Evolutionary conservation across 1,139 yeast species (phyloP).

Genomic region (Nakaseomyces glabratus): DNA sequence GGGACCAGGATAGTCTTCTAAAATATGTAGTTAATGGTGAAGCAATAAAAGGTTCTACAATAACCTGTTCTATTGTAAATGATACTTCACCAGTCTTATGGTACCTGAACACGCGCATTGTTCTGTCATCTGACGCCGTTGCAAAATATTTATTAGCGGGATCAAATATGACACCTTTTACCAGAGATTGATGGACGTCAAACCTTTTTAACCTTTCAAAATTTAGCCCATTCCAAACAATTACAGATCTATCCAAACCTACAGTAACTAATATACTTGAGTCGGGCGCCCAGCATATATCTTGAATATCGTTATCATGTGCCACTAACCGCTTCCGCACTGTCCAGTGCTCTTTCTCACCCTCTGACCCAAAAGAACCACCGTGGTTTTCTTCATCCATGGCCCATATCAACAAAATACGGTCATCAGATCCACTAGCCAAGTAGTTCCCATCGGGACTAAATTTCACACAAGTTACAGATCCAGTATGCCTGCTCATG

Average conservation of each 20-base stretch:
- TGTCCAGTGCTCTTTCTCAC: constrained; percentile 85
- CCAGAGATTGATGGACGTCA: constrained; percentile 90
- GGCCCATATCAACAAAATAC: constrained; percentile 87
- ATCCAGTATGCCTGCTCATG: constrained; percentile 84
- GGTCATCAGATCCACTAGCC: constrained; percentile 94
- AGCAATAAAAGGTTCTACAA: constrained; percentile 73
- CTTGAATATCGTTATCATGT: constrained; percentile 95
- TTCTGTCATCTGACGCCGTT: constrained; percentile 91
- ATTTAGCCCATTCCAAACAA: constrained; percentile 89
- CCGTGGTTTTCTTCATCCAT: constrained; percentile 61
- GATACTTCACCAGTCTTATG: constrained; percentile 70
- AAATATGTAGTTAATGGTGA: constrained; percentile 91
- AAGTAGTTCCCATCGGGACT: constrained; percentile 85
- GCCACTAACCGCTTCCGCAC: constrained; percentile 87
- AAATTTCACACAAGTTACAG: constrained; percentile 85
- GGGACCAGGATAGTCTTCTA: constrained; percentile 92
- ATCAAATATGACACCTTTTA: constrained; percentile 92
- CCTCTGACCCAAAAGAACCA: constrained; percentile 45
- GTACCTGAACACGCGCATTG: constrained; percentile 78
- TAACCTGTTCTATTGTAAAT: constrained; percentile 76
- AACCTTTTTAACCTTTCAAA: constrained; percentile 83
- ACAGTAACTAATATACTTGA: constrained; percentile 83
- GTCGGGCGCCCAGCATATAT: constrained; percentile 97
- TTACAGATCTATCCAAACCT: constrained; percentile 83
- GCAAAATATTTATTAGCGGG: constrained; percentile 98